Percentiles rank a stretch among this genome's conserved stretches.
Evolutionary conservation across 306 rosid species (phyloP).

Genomic region (Rubus parviflorus): DNA sequence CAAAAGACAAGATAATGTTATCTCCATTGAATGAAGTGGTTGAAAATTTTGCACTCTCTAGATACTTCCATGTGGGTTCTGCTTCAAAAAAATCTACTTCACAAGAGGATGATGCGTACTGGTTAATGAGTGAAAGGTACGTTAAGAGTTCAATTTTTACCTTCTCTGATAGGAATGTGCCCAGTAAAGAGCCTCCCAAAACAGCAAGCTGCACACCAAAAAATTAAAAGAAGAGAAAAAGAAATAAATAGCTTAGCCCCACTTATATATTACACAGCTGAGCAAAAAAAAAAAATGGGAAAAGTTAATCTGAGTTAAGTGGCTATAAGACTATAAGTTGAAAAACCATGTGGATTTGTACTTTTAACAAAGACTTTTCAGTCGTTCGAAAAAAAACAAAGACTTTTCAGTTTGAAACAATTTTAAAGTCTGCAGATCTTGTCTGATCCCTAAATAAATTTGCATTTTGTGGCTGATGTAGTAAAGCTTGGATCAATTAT

Average conservation of each 20-base stretch:
- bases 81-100: background rate
- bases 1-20: background rate
- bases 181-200: conserved; percentile 87
- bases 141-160: conserved; percentile 40
- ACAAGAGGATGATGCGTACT: background rate
- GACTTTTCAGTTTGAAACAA: background rate
- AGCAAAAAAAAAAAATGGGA: conserved; percentile 16
- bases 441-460: background rate
- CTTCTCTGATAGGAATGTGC: conserved; percentile 93
- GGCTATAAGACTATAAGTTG: background rate
- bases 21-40: background rate
- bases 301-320: conserved; percentile 2
- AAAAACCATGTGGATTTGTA: conserved; percentile 5
- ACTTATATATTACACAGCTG: conserved; percentile 2
- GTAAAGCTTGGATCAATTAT: background rate
- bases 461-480: background rate
- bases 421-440: background rate
- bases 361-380: background rate
- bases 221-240: background rate
- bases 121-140: conserved; percentile 8
- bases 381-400: too few relatives aligned
- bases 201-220: conserved; percentile 75
- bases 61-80: background rate
- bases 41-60: background rate
- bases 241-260: background rate